Percentiles rank a stretch among this genome's conserved stretches.
Evolutionary conservation across 169 alveolate genomes (phyloP).

Genomic region (Eimeria tenella): DNA sequence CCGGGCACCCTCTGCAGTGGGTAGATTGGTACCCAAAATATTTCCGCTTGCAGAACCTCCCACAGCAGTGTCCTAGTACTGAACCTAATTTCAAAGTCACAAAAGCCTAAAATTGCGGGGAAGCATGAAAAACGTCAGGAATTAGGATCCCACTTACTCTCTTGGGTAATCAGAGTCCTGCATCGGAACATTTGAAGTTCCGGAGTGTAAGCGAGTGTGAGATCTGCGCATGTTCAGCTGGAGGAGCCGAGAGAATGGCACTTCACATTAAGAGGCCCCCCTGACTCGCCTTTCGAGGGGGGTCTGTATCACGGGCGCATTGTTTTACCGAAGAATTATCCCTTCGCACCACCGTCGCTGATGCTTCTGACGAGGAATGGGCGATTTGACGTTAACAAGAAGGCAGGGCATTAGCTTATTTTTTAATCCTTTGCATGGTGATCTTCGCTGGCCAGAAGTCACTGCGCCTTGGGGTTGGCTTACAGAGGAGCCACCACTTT

Average conservation of each 20-base stretch:
- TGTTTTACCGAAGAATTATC: conserved; percentile 93
- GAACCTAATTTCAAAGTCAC: too few species aligned
- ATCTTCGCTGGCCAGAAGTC: too few species aligned
- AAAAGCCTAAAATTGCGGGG: too few species aligned
- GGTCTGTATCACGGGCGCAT: conserved; percentile 96
- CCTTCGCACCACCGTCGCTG: conserved; percentile 95
- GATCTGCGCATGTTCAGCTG: conserved; percentile 49
- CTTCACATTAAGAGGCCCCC: conserved; percentile 91
- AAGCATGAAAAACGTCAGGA: too few species aligned
- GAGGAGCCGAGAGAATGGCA: conserved; percentile 95
- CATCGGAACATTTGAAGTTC: too few species aligned
- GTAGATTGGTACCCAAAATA: background rate
- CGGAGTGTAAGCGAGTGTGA: background rate
- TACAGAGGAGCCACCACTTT: too few species aligned
- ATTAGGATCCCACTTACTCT: too few species aligned
- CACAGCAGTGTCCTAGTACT: too few species aligned
- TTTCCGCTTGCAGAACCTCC: too few species aligned
- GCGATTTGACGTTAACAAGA: conserved; percentile 92
- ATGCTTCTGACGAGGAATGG: conserved; percentile 93
- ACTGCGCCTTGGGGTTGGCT: too few species aligned
- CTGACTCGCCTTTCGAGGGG: conserved; percentile 93
- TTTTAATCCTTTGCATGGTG: too few species aligned
- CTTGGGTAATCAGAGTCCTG: too few species aligned
- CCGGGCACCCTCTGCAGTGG: background rate
- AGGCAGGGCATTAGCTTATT: conserved; percentile 72